These are phyloP conservation scores for Gossypium arboreum DNA, from an alignment of 345 rosid genomes.

Conservation along the genomic window DNA sequence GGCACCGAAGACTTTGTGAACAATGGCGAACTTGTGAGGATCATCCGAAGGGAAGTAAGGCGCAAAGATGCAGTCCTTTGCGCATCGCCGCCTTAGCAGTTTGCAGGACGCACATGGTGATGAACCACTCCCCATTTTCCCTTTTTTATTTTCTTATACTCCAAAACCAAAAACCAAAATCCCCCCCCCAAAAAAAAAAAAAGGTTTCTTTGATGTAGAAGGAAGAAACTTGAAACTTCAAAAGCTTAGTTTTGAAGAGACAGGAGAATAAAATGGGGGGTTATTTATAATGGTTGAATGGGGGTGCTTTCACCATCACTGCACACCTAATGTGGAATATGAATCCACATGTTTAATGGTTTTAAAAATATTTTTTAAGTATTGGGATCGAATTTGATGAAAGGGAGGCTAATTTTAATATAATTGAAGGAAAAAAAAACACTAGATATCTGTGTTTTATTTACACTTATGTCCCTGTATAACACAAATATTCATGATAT, in stretches of 20 bases:
- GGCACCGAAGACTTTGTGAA: conserved; percentile 86
- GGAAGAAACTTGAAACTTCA: background rate
- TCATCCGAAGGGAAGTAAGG: conserved; percentile 87
- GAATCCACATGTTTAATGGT: conserved; percentile 25
- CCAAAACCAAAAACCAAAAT: too few species aligned
- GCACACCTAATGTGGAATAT: conserved; percentile 16
- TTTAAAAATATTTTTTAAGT: background rate
- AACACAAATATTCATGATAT: conserved; percentile 12
- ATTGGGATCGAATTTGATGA: background rate
- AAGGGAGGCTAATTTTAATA: background rate
- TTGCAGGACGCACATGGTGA: conserved; percentile 91
- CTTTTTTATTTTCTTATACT: too few species aligned
- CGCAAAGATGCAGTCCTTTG: conserved; percentile 79
- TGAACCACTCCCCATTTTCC: conserved; percentile 50
- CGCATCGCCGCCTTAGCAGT: conserved; percentile 70
- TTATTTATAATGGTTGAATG: conserved; percentile 46
- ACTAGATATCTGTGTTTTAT: background rate
- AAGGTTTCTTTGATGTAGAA: background rate
- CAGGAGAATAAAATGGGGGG: conserved; percentile 13
- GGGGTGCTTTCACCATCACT: background rate
- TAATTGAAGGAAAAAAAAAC: background rate
- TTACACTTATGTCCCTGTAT: conserved; percentile 12
- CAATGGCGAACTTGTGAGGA: conserved; percentile 76
- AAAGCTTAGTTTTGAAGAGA: conserved; percentile 38
- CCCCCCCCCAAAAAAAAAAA: too few species aligned